phyloP scores from a whole-genome alignment of 1,284 basidiomycete genomes.

The Fomitopsis pinicola region DNA sequence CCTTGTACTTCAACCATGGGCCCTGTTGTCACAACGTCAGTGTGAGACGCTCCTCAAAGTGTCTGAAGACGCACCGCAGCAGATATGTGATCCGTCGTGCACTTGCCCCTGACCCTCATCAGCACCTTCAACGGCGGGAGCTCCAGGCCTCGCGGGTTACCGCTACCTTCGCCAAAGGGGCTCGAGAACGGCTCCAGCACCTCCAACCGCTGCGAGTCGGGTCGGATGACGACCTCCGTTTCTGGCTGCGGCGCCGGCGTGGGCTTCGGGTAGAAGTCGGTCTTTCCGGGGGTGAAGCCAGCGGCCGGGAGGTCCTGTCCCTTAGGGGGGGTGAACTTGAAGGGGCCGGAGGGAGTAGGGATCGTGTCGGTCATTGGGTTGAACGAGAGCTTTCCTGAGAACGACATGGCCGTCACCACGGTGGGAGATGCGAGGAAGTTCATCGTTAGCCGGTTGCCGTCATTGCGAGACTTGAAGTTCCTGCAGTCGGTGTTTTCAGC shows the following conservation, averaged over 20 bases:
- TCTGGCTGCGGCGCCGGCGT: constrained; percentile 75
- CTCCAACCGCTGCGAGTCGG: constrained; percentile 85
- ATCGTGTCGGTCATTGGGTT: constrained; percentile 90
- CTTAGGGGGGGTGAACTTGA: constrained; percentile 84
- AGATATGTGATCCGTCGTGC: constrained; percentile 97
- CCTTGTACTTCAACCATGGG: constrained; percentile 98
- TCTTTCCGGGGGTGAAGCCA: constrained; percentile 84
- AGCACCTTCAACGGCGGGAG: constrained; percentile 80
- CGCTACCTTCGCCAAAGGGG: constrained; percentile 57
- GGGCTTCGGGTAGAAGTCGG: constrained; percentile 76
- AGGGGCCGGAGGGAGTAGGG: constrained; percentile 70
- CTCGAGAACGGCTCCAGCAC: constrained; percentile 83
- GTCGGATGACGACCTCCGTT: constrained; percentile 75
- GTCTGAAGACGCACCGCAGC: constrained; percentile 66
- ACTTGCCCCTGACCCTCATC: constrained; percentile 93
- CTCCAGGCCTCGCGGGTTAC: constrained; percentile 63
- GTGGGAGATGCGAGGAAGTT: constrained; percentile 98
- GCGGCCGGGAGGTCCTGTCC: constrained; percentile 82
- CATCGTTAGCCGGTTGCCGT: constrained; percentile 95
- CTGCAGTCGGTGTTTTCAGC: constrained; percentile 24
- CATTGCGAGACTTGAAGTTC: constrained; percentile 97
- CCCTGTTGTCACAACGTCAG: constrained; percentile 44
- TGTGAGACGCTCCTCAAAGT: background rate
- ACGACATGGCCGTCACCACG: constrained; percentile 96
- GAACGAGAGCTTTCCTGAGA: constrained; percentile 93